Conservation (phyloP, 371 early-diverging fungal species). For the Lichtheimia hyalospora region DNA sequence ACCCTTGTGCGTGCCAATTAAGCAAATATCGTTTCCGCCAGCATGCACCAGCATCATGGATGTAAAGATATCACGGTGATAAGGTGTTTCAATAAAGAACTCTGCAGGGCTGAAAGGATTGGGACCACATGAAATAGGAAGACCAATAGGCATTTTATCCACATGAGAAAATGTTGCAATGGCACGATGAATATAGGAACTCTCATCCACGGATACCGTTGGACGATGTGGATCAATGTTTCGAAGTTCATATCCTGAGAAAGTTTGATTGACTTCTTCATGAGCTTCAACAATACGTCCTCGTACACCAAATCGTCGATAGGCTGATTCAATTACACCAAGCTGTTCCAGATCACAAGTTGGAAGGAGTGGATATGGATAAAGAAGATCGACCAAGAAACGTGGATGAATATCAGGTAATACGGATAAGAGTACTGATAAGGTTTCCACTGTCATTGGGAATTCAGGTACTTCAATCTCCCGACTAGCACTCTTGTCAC, state of each 20-base stretch:
- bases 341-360: conserved; percentile 64
- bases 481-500: conserved; percentile 30
- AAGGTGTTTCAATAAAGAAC: conserved; percentile 73
- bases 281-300: conserved; percentile 42
- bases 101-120: conserved; percentile 51
- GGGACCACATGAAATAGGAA: conserved; percentile 52
- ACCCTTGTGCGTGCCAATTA: conserved; percentile 76
- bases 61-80: conserved; percentile 61
- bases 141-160: conserved; percentile 25
- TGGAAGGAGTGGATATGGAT: conserved; percentile 68
- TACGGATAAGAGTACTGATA: conserved; percentile 46
- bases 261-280: conserved; percentile 51
- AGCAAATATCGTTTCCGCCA: conserved; percentile 65
- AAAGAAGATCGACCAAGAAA: conserved; percentile 62
- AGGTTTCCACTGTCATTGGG: conserved; percentile 60
- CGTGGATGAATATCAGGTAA: conserved; percentile 59
- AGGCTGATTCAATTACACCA: conserved; percentile 66
- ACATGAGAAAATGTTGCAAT: conserved; percentile 49
- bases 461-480: conserved; percentile 74
- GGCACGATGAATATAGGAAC: conserved; percentile 31
- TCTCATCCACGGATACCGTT: conserved; percentile 31
- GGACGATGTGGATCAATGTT: conserved; percentile 33
- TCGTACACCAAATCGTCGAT: conserved; percentile 71
- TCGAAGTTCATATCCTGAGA: conserved; percentile 55
- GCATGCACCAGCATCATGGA: conserved; percentile 73